Base-by-base conservation (phyloP, 2,329 filamentous ascomycete species). In the Calonectria pseudoturangicola region DNA sequence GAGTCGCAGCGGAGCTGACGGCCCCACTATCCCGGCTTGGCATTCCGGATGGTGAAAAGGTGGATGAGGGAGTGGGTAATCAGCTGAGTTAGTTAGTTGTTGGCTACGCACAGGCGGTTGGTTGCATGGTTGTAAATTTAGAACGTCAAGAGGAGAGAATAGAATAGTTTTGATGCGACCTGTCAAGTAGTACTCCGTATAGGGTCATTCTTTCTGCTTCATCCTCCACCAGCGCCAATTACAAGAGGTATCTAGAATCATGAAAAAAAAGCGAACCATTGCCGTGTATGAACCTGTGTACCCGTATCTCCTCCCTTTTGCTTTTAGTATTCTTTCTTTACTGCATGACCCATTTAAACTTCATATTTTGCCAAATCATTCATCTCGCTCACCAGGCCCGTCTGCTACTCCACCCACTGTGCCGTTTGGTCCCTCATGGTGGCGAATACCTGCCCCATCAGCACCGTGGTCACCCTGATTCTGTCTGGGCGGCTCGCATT, bases 11-110 rank as follows among this genome's bases (percentile, higher is more conserved):
- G 73, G 77, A 65, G 45, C 21, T 18, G 41, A 58, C 77, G 79
- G 75, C 75, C 75, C 78, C 79, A 77, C 76, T 16, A 12, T 74
- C 36, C 78, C 79, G 75, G 73, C 68, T 73, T 72, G 70, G 73
- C 72, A 70, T 54, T 33, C n/a, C 36, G 51, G 60, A 27, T 21
- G 21, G 12, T 30, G 25, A 15, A 63, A 21, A 21, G 21, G 39
- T 18, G 39, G 39, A 39, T 27, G 15, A 36, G 33, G 4, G 30
- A 9, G 30, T 33, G 21, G 21, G 21, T 21, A 21, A 21, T 2
- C 21, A 21, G 21, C 21, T 21, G 21, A 33, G 9, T 9, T 33
- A 51, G 47, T 51, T 3, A 39, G 36, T 30, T 62, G 27, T 30
- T 28, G 21, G 13, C 2, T 25, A 36, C 33, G 21, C 13, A n/a